Base-by-base conservation (phyloP, 2,329 filamentous ascomycete genomes). In the Diplodia sapinea region DNA sequence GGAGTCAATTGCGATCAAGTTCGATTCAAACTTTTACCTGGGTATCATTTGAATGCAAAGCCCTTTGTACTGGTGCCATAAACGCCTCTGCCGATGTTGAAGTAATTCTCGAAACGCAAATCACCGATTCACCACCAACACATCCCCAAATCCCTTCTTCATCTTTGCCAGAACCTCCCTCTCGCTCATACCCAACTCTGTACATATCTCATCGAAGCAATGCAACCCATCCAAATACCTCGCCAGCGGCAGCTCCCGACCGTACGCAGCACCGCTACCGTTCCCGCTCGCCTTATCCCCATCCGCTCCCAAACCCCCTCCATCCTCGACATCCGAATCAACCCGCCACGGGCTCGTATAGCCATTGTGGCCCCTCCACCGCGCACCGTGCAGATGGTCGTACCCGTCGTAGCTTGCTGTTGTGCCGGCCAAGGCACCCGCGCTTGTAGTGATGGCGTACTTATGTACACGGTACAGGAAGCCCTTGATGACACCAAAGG, bases 401-500 rank as follows among this genome's bases (percentile, higher is more conserved):
- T 56, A 59, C 17, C 63, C 65, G 4, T 69, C 66, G 50, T 64
- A 68, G 51, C 36, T 43, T 3, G 38, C 61, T 31, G 85, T 81
- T 1, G 86, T 86, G 49, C 85, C 84, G 1, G 86, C 87, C 15
- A 68, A 40, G 1, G 66, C 59, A 29, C 66, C 66, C 8, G 66
- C 66, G 33, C 36, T 38, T 4, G 66, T 68, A 11, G 66, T 68
- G 66, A 96, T 87, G 33, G 93, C 91, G 76, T 96, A 96, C 77
- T 95, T 96, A 81, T 98, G 93, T 50, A 97, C 90, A 40, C 95
- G 88, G 79, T 97, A 97, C 29, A 99, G 81, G 72, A 96, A 91
- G 17, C 94, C 94, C 80, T 98, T 98, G 78, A 98, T 96, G 68
- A 97, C 87, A 68, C 94, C 95, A 74, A 98, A 99, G 68, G 96